phyloP scores from a whole-genome alignment of 306 rosid species.

The Arachis stenosperma region DNA sequence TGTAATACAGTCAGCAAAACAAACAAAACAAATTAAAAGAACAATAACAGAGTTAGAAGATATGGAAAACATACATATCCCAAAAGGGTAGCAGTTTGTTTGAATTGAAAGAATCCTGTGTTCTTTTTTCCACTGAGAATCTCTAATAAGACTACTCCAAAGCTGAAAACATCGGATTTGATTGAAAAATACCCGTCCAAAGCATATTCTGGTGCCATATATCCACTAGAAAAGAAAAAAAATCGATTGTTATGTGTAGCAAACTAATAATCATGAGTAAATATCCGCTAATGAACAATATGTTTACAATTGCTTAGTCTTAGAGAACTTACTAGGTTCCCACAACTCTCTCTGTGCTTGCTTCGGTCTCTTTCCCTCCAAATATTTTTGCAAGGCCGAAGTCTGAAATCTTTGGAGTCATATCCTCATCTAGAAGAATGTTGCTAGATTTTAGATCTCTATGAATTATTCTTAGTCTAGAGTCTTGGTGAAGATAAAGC shows the following conservation, averaged over 20 bases:
- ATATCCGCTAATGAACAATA: not conserved
- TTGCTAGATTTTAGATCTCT: conserved; percentile 33
- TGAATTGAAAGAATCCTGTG: conserved; percentile 41
- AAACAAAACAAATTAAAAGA: not conserved
- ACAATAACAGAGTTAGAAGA: not conserved
- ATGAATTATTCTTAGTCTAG: conserved; percentile 16
- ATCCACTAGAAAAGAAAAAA: conserved; percentile 32
- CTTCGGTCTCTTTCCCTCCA: conserved; percentile 26
- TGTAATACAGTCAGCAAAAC: not conserved
- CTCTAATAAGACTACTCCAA: conserved; percentile 58
- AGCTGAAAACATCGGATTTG: conserved; percentile 52
- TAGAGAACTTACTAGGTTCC: conserved; percentile 32
- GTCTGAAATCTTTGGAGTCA: conserved; percentile 30
- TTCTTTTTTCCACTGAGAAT: conserved; percentile 55
- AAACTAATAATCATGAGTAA: not conserved
- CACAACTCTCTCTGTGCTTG: not conserved
- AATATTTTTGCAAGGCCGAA: conserved; percentile 30
- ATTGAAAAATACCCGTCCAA: conserved; percentile 47
- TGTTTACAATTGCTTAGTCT: not conserved
- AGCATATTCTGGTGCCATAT: conserved; percentile 47
- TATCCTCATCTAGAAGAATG: conserved; percentile 33
- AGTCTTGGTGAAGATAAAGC: conserved; percentile 38
- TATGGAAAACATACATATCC: conserved; percentile 33
- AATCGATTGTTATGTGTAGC: not conserved
- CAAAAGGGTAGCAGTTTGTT: conserved; percentile 45